A percentile compares a stretch with the other conserved stretches of the same genome.
These are phyloP conservation scores for Caloboletus firmus DNA, from an alignment of 1,284 basidiomycete species.

Conservation along the genomic window DNA sequence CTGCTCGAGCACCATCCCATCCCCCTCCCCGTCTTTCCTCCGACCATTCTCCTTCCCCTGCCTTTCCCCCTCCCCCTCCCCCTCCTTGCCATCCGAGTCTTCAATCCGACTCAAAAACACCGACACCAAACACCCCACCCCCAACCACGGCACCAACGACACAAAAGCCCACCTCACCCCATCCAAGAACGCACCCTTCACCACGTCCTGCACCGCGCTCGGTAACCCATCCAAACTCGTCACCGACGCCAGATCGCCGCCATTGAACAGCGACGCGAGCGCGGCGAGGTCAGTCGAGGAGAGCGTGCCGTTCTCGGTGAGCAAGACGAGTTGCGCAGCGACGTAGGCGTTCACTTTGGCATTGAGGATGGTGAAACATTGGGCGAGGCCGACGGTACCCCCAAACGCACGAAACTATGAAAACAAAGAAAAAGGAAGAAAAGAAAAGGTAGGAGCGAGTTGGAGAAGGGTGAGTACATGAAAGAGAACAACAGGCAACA, in stretches of 20 bases:
- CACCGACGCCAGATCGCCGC: conserved; percentile 35
- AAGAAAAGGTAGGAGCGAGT: not conserved
- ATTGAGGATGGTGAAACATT: conserved; percentile 49
- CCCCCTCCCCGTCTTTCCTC: not conserved
- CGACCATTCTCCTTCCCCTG: not conserved
- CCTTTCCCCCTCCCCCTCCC: too few species aligned
- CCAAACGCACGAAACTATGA: conserved; percentile 48
- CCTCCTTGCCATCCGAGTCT: conserved; percentile 9
- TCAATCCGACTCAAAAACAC: conserved; percentile 41
- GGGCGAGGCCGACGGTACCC: conserved; percentile 52
- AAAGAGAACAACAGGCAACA: too few species aligned
- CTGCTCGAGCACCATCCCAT: not conserved
- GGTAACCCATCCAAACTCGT: conserved; percentile 40
- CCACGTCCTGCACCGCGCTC: conserved; percentile 33
- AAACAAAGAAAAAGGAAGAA: not conserved
- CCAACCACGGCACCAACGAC: conserved; percentile 49
- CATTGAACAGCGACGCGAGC: conserved; percentile 23
- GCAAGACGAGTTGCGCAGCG: conserved; percentile 19
- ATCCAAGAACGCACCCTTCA: conserved; percentile 43
- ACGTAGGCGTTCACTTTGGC: conserved; percentile 43
- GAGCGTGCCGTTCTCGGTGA: conserved; percentile 27
- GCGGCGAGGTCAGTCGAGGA: conserved; percentile 26
- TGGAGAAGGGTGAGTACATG: not conserved
- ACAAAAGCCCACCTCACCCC: conserved; percentile 47
- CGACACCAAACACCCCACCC: conserved; percentile 36